These are phyloP conservation scores for Verbascum thapsus DNA, from an alignment of 257 asterid genomes.

Conservation along the genomic window DNA sequence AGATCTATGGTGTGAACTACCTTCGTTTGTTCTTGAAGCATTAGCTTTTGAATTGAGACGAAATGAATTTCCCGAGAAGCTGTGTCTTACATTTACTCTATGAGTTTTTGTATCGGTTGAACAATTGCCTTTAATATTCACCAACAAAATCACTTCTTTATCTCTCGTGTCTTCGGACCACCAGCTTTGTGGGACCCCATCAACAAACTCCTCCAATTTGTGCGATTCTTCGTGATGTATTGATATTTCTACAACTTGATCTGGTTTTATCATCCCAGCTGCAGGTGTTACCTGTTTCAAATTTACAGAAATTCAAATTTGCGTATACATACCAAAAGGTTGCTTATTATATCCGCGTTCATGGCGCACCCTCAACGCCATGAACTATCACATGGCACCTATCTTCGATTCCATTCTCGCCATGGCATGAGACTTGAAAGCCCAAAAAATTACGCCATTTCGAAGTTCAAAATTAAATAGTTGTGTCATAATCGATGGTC, in stretches of 20 bases:
- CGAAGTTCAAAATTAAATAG: too few relatives aligned
- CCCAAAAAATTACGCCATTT: too few relatives aligned
- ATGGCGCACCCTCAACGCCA: too few relatives aligned
- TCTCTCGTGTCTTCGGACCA: constrained; percentile 87
- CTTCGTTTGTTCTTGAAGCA: constrained; percentile 33
- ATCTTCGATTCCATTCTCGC: too few relatives aligned
- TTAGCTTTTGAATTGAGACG: constrained; percentile 36
- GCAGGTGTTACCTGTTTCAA: constrained; percentile 73
- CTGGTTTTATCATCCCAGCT: constrained; percentile 69
- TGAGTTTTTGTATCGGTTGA: constrained; percentile 63
- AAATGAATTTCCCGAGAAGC: constrained; percentile 44
- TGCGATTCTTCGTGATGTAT: constrained; percentile 72
- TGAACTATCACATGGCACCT: too few relatives aligned
- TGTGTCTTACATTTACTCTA: constrained; percentile 49
- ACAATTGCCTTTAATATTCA: constrained; percentile 57
- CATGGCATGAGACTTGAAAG: too few relatives aligned
- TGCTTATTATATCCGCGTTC: too few relatives aligned
- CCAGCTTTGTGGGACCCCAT: constrained; percentile 76
- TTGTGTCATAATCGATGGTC: too few relatives aligned
- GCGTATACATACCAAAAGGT: too few relatives aligned
- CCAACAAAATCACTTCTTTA: constrained; percentile 67
- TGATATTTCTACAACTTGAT: constrained; percentile 59
- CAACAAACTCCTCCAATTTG: constrained; percentile 62
- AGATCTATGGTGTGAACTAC: constrained; percentile 34
- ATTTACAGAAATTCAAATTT: background rate